Evolutionary conservation across 164 flowering plant species (phyloP), one percentile per base, ranked within the genome.

Genomic region (Liquidambar formosana): DNA sequence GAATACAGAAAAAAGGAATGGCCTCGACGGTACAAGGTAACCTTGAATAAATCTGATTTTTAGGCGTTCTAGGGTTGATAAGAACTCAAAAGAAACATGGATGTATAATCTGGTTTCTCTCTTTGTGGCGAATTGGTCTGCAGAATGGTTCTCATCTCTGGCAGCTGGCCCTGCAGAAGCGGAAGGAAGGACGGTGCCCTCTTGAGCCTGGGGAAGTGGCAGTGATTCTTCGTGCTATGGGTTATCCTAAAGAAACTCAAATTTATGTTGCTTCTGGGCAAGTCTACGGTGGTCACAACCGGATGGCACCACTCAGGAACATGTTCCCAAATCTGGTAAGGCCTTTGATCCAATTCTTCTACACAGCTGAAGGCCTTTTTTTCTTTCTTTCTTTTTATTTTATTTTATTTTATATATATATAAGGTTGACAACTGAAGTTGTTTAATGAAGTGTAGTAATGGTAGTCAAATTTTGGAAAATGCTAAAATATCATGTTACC

Each of bases 171-270:
- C 83, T 96, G 69, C 98, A 93, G 80, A 96, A 96, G 83, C 83
- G 98, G 63, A 93, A 93, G 88, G 97, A 93, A 83, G 99, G 99
- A 15, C 83, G 98, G 18, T 96, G 99, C 76, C 99, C 99, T 45
- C 94, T 96, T 66, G 97, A 93, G 73, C 99, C 99, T 27, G 94
- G 91, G 66, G 99, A 96, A 86, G 98, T 96, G 64, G 99, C 98
- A 10, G 97, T 96, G 69, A 88, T 93, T 77, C 94, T 96, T 63
- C 80, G 97, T 28, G 98, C 98, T 58, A 87, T 96, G 97, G 98
- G 98, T 18, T 96, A 93, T 75, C 96, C 97, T 0, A 96, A 96
- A 82, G 98, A 93, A 76, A 92, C 98, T 48, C 99, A 92, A 76
- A 96, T 96, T 51, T 96, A 96, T 83, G 98, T 96, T 71, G 99